Base-by-base conservation (phyloP, 768 basidiomycete genomes). In the Melanogaster broomeanus region DNA sequence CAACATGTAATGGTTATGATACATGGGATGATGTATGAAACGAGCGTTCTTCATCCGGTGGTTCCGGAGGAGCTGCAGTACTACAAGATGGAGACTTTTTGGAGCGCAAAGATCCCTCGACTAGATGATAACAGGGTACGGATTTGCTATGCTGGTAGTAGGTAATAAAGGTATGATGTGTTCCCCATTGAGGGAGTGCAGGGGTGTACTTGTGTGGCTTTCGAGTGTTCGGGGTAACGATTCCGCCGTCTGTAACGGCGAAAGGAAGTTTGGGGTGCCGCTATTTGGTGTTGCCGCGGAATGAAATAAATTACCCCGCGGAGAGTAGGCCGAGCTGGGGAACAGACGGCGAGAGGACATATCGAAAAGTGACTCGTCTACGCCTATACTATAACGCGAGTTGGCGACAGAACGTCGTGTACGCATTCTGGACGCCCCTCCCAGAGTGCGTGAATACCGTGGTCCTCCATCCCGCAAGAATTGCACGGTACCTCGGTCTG, bases 401-500 rank as follows among this genome's bases (percentile, higher is more conserved):
- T 22, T 16, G 15, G 38, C n/a, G 27, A 16, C 25, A 49, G 47
- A 48, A 22, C 39, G 47, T 22, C 56, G 45, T 6, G 34, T 45
- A 30, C 47, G 31, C 19, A 42, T 22, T 27, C 39, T 50, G 12
- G 42, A 49, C 18, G 57, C 31, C n/a, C 21, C 28, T 48, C 37
- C 45, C 15, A 28, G 45, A 15, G 42, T 34, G 46, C 9, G 40
- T 35, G n/a, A 42, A 16, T 40, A 38, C 4, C 34, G 28, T 57
- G 45, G 34, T 16, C 13, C 51, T 40, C 18, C 42, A 6, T 52
- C 55, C 9, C 22, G 45, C n/a, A 56, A 27, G 24, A 58, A 30
- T 13, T 49, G 47, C 10, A 47, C 46, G 4, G 51, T 49, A 21
- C 30, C 43, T 18, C 56, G 34, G 33, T 72, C 62, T 12, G 72